Evolutionary conservation across 2,329 filamentous ascomycete species (phyloP).

Genomic region (Hypoxylon sp.): DNA sequence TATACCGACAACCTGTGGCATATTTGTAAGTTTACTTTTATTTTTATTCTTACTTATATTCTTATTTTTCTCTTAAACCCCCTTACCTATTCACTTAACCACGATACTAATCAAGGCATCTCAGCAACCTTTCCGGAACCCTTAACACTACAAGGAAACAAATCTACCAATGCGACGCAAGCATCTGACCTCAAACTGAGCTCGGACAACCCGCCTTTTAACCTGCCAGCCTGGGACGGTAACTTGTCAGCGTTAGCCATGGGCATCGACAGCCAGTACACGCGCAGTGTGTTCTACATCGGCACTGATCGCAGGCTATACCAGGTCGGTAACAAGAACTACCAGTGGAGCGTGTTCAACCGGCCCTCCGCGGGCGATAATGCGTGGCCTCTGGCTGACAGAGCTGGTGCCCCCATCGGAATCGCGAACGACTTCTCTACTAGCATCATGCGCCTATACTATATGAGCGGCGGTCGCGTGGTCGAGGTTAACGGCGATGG

Average conservation of each 20-base stretch:
- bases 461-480: slow-evolving; percentile 53
- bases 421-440: slow-evolving; percentile 50
- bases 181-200: slow-evolving; percentile 41
- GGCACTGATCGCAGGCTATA: slow-evolving; percentile 57
- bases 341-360: slow-evolving; percentile 50
- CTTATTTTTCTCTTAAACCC: not conserved
- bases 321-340: slow-evolving; percentile 49
- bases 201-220: slow-evolving; percentile 46
- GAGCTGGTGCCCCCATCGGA: slow-evolving; percentile 53
- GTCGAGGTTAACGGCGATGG: slow-evolving; percentile 53
- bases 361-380: slow-evolving; percentile 34
- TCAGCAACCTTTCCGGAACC: slow-evolving; percentile 56
- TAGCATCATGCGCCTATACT: slow-evolving; percentile 55
- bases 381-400: slow-evolving; percentile 50
- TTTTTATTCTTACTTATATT: too few relatives aligned
- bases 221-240: slow-evolving; percentile 54
- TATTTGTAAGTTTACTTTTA: slow-evolving; percentile 50
- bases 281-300: slow-evolving; percentile 57
- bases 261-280: slow-evolving; percentile 50
- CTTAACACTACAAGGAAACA: slow-evolving; percentile 46
- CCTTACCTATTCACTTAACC: not conserved
- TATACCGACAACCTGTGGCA: slow-evolving; percentile 54
- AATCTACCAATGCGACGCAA: slow-evolving; percentile 50
- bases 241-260: slow-evolving; percentile 51
- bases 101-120: slow-evolving; percentile 33